phyloP scores from a whole-genome alignment of 768 basidiomycete species.

The Fibroporia radiculosa region DNA sequence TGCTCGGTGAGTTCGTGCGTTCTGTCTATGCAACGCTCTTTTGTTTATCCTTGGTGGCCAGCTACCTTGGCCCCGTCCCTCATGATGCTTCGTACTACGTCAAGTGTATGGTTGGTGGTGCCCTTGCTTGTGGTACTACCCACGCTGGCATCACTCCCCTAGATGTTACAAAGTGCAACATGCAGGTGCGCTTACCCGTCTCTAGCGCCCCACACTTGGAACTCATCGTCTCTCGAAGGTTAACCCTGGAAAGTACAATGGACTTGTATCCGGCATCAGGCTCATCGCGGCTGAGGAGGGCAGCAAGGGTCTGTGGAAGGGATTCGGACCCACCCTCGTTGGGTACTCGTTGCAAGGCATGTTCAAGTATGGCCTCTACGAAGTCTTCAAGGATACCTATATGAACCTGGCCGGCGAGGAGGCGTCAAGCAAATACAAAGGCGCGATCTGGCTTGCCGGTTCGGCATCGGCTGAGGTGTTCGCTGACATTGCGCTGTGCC shows the following conservation, averaged over 20 bases:
- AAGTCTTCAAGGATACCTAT: conserved; percentile 92
- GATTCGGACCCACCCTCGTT: conserved; percentile 86
- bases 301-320: conserved; percentile 85
- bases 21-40: not conserved
- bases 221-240: conserved; percentile 38
- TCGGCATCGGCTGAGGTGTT: conserved; percentile 95
- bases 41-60: conserved; percentile 18
- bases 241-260: conserved; percentile 66
- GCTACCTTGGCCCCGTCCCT: conserved; percentile 64
- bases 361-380: conserved; percentile 99
- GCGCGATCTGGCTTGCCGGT: conserved; percentile 87
- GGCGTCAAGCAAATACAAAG: conserved; percentile 71
- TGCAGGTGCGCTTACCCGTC: conserved; percentile 51
- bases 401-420: conserved; percentile 87
- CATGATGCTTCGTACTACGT: conserved; percentile 72
- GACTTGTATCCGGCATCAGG: conserved; percentile 52
- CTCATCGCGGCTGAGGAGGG: conserved; percentile 77
- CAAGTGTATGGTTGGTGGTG: conserved; percentile 86
- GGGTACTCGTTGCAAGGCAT: conserved; percentile 95
- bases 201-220: not conserved
- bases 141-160: conserved; percentile 84
- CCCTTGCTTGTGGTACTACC: conserved; percentile 80
- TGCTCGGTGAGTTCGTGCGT: conserved; percentile 40
- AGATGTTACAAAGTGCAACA: conserved; percentile 88
- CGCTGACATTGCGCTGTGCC: conserved; percentile 94